Base-by-base conservation (phyloP, 1,139 yeast genomes). In the Magnusiomyces tetraspermus region DNA sequence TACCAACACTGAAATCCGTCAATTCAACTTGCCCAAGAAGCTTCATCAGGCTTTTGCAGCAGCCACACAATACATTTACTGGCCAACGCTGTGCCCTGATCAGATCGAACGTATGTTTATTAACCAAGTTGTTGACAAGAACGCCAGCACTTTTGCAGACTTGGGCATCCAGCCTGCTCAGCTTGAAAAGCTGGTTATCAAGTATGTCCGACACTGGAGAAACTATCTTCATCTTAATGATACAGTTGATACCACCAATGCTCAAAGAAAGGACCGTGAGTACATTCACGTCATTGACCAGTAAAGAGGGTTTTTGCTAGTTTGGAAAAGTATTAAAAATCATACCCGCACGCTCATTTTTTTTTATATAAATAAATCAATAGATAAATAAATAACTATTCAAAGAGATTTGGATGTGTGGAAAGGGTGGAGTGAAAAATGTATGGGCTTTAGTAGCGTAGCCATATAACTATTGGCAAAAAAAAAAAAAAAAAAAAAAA, bases 51-150 rank as follows among this genome's bases (percentile, higher is more conserved):
- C 70, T 66, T 60, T 71, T 70, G 67, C 88, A 69, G 63, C 76
- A 67, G 67, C 72, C 63, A 54, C 79, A 49, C 81, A 81, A 67
- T 66, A 72, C 56, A 71, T 79, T 53, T 85, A 85, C 76, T 84
- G 90, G 85, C 78, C 76, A 63, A 76, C 79, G 63, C 74, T 82
- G 56, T 83, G 81, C 63, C 79, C 87, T 36, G 96, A 87, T 69
- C 85, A 83, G 68, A 76, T 85, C 56, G 86, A 82, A 70, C 81
- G 95, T 71, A 83, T 82, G 70, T 76, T 79, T 63, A 76, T 85
- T 59, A 74, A 85, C 70, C 95, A 87, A 70, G 58, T 62, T 28
- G 75, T 83, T 59, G 85, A 82, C 62, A 76, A 79, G 46, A 67
- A 69, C 41, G 89, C 89, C 41, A 73, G 75, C 63, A 80, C 85